Evolutionary conservation across 495 filamentous ascomycete species (phyloP).

Genomic region (Talaromyces ruber): DNA sequence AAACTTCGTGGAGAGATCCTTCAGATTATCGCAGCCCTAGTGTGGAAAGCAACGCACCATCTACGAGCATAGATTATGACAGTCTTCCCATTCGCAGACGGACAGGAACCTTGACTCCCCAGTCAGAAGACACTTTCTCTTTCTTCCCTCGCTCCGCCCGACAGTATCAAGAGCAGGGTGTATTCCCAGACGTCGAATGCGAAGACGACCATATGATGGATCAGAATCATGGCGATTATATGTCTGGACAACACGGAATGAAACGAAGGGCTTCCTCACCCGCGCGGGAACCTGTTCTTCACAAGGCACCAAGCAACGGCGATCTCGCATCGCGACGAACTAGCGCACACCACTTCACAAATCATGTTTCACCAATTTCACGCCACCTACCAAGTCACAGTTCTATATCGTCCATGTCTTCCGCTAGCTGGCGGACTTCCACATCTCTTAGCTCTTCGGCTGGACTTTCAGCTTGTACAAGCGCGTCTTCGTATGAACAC

Average conservation of each 20-base stretch:
- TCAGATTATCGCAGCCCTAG: constrained; percentile 42
- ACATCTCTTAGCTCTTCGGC: constrained; percentile 63
- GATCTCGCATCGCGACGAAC: constrained; percentile 63
- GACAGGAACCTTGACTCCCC: constrained; percentile 34
- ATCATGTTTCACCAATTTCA: constrained; percentile 47
- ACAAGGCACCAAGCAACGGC: constrained; percentile 46
- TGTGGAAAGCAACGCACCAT: constrained; percentile 39
- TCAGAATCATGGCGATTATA: constrained; percentile 31
- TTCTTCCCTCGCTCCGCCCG: constrained; percentile 42
- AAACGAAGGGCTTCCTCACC: constrained; percentile 81
- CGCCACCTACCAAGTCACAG: constrained; percentile 53
- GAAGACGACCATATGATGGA: constrained; percentile 63
- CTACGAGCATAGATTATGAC: constrained; percentile 12
- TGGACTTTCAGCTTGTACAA: constrained; percentile 57
- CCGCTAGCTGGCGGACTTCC: constrained; percentile 51
- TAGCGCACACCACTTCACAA: constrained; percentile 46
- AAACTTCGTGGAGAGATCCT: constrained; percentile 31
- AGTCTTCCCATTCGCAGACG: constrained; percentile 17
- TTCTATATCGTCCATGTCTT: constrained; percentile 67
- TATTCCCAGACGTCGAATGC: constrained; percentile 53
- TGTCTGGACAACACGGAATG: constrained; percentile 45
- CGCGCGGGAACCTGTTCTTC: constrained; percentile 61
- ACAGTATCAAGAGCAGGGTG: constrained; percentile 54
- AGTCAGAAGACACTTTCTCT: constrained; percentile 38
- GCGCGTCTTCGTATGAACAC: constrained; percentile 60